A percentile compares a stretch with the other conserved stretches of the same genome.
These are phyloP conservation scores for Eurotiales sp. DNA, from an alignment of 2,329 filamentous ascomycete genomes.

Conservation along the genomic window DNA sequence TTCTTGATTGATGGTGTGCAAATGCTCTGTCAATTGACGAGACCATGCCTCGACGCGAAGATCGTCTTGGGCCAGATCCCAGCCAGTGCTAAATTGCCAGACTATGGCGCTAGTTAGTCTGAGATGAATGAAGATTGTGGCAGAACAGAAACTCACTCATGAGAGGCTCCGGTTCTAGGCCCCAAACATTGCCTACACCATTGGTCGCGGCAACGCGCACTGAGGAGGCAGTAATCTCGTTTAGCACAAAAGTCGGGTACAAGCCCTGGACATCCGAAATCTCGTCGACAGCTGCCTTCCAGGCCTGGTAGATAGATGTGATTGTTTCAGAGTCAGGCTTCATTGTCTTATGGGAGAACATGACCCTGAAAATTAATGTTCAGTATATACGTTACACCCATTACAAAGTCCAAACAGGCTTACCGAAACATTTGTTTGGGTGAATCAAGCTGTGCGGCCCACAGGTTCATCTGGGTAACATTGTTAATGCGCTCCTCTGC, in stretches of 20 bases:
- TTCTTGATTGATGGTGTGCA: constrained; percentile 29
- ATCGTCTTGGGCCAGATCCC: constrained; percentile 34
- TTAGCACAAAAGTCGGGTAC: constrained; percentile 36
- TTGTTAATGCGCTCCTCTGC: constrained; percentile 21
- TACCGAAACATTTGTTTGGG: constrained; percentile 38
- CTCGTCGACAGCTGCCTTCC: constrained; percentile 32
- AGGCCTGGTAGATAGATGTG: constrained; percentile 30
- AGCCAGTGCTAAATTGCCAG: constrained; percentile 39
- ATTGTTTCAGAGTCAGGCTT: constrained; percentile 32
- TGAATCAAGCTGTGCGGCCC: constrained; percentile 24
- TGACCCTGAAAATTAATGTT: constrained; percentile 24
- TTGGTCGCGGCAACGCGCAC: constrained; percentile 31
- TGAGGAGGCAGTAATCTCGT: constrained; percentile 26
- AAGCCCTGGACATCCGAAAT: constrained; percentile 36
- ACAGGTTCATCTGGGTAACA: constrained; percentile 26
- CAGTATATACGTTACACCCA: no score
- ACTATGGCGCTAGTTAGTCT: constrained; percentile 14
- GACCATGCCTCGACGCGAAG: constrained; percentile 34
- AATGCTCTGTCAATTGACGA: constrained; percentile 24
- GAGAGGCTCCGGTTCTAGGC: constrained; percentile 27
- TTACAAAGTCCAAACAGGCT: no score
- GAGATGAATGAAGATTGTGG: no score
- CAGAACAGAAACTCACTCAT: constrained; percentile 36
- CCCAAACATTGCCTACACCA: constrained; percentile 39
- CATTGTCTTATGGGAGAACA: constrained; percentile 37